phyloP scores from a whole-genome alignment of 345 rosid species.

The Hevea brasiliensis region DNA sequence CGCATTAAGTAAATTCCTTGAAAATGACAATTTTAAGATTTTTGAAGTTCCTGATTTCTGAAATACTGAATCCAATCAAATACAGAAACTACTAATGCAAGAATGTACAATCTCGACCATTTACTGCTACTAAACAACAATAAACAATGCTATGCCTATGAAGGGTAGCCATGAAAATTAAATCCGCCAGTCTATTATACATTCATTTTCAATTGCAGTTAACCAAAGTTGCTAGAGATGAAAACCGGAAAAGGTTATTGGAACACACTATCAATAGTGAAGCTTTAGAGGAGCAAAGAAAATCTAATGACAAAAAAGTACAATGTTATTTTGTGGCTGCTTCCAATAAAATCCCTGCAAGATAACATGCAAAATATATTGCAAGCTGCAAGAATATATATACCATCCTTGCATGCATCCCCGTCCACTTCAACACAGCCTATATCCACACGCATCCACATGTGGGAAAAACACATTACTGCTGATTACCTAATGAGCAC shows the following conservation, averaged over 20 bases:
- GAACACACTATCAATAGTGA: neutral
- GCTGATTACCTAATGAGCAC: neutral
- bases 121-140: too few relatives aligned
- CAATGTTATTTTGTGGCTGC: constrained; percentile 66
- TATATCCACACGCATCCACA: constrained; percentile 63
- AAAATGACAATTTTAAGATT: neutral
- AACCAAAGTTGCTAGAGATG: constrained; percentile 39
- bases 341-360: constrained; percentile 83
- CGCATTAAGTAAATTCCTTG: neutral
- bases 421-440: constrained; percentile 82
- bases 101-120: too few relatives aligned
- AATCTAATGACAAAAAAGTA: constrained; percentile 12
- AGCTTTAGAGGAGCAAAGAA: neutral
- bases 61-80: too few relatives aligned
- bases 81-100: too few relatives aligned
- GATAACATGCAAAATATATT: constrained; percentile 60
- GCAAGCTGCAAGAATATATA: constrained; percentile 62
- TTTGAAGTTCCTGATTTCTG: too few relatives aligned
- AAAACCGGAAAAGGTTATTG: neutral
- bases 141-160: too few relatives aligned
- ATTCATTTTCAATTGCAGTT: constrained; percentile 40
- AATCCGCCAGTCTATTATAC: neutral
- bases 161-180: too few relatives aligned
- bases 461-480: constrained; percentile 16
- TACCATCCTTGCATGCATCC: constrained; percentile 68